Base-by-base conservation (phyloP, 371 early-diverging fungal genomes). In the Mortierella sp. region DNA sequence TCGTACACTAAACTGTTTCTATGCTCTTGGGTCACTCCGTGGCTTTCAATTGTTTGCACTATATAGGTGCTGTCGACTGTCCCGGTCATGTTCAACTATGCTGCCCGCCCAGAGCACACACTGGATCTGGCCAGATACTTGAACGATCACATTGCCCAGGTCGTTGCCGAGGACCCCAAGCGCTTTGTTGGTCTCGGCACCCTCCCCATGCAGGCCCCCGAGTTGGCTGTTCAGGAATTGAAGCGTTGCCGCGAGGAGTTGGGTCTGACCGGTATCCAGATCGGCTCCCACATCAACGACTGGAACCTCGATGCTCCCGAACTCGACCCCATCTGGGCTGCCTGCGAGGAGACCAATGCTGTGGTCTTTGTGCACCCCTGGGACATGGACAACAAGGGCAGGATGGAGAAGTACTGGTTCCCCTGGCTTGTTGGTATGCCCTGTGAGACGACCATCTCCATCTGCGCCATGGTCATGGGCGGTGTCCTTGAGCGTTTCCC, bases 371-470 rank as follows among this genome's bases (percentile, higher is more conserved):
- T 94, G 40, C 93, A 94, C 71, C 93, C 94, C 10, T 94, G 94
- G 94, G 93, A 92, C 76, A 92, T 93, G 91, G 90, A 90, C 58
- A 85, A 70, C 78, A 90, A 88, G 67, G 87, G 86, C 11, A 86
- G 93, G 34, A 90, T 89, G 91, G 87, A 88, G 55, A 93, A 93
- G 71, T 93, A 92, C 82, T 94, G 94, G 94, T 92, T 91, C 83
- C 93, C 94, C 7, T 94, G 94, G 89, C 80, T 93, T 45, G 86
- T 93, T n/a, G 91, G 92, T 19, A 94, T 93, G 88, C 94, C 94
- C 24, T 90, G 91, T 72, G 94, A 94, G 80, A 94, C 93, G 4
- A 93, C 94, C 16, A 81, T 91, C 26, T 89, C 94, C 14, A 89
- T 93, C 65, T 90, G 92, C 75, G 89, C 92, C 26, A 74, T 94